These are phyloP conservation scores for Trichoderma asperellum DNA, from an alignment of 2,329 filamentous ascomycete genomes.

Conservation along the genomic window DNA sequence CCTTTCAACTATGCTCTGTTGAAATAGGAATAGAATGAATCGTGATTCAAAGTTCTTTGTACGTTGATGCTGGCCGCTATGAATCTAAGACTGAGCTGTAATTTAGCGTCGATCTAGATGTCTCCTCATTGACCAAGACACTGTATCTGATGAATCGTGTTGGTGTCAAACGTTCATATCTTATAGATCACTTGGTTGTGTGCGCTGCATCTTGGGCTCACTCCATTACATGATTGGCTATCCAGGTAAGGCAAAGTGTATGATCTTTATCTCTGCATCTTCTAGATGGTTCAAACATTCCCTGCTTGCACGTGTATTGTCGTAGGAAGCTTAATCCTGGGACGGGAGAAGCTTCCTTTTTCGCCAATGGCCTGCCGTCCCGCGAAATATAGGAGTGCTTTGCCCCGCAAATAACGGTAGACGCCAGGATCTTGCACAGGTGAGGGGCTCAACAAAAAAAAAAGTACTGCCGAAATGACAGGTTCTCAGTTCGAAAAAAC, in stretches of 20 bases:
- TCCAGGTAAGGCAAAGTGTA: neutral
- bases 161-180: neutral
- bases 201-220: neutral
- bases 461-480: slow-evolving; percentile 15
- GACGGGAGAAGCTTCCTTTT: neutral
- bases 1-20: neutral
- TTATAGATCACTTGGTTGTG: neutral
- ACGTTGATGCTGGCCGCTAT: neutral
- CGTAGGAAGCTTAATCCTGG: neutral
- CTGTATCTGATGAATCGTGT: neutral
- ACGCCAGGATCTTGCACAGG: slow-evolving; percentile 4
- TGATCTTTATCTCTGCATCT: neutral
- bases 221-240: neutral
- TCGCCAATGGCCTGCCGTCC: neutral
- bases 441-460: slow-evolving; percentile 26
- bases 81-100: neutral
- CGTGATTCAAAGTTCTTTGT: neutral
- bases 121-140: neutral
- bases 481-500: neutral
- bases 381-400: slow-evolving; percentile 10
- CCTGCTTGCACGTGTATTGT: neutral
- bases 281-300: neutral
- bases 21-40: too few relatives aligned
- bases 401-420: slow-evolving; percentile 16
- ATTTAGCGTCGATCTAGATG: neutral